Conservation (phyloP, 306 rosid genomes). For the Crotalaria pallida region DNA sequence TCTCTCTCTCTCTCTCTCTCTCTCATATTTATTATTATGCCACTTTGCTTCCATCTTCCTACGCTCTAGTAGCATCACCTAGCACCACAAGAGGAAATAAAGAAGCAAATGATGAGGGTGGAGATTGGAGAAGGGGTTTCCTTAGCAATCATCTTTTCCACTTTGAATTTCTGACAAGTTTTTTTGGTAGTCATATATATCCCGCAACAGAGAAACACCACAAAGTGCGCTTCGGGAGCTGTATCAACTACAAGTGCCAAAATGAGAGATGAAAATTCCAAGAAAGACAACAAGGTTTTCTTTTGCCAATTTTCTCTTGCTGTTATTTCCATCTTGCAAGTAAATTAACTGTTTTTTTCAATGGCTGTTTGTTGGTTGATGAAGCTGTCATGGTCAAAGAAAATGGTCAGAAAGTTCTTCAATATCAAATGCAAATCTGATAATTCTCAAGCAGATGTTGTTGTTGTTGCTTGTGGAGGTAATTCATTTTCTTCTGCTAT, state of each 20-base stretch:
- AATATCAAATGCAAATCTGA: slow-evolving; percentile 86
- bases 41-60: slow-evolving; percentile 31
- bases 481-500: slow-evolving; percentile 16
- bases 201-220: slow-evolving; percentile 25
- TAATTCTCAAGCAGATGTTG: slow-evolving; percentile 68
- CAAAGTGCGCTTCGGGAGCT: slow-evolving; percentile 32
- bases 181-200: slow-evolving; percentile 25
- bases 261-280: slow-evolving; percentile 87
- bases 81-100: slow-evolving; percentile 25
- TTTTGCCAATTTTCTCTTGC: slow-evolving; percentile 29
- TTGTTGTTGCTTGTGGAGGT: slow-evolving; percentile 71
- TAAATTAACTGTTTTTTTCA: slow-evolving; percentile 35
- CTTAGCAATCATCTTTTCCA: slow-evolving; percentile 17
- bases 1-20: slow-evolving; percentile 40
- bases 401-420: slow-evolving; percentile 96
- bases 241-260: slow-evolving; percentile 66
- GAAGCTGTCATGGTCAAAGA: slow-evolving; percentile 99
- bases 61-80: slow-evolving; percentile 24
- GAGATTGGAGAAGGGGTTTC: slow-evolving; percentile 28
- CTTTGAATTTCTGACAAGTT: slow-evolving; percentile 22
- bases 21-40: slow-evolving; percentile 31
- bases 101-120: slow-evolving; percentile 27
- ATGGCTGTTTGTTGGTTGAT: slow-evolving; percentile 35
- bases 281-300: slow-evolving; percentile 92
- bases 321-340: slow-evolving; percentile 17